Base-by-base conservation (phyloP, 2,329 filamentous ascomycete genomes). In the Pestalotiopsis sp. region DNA sequence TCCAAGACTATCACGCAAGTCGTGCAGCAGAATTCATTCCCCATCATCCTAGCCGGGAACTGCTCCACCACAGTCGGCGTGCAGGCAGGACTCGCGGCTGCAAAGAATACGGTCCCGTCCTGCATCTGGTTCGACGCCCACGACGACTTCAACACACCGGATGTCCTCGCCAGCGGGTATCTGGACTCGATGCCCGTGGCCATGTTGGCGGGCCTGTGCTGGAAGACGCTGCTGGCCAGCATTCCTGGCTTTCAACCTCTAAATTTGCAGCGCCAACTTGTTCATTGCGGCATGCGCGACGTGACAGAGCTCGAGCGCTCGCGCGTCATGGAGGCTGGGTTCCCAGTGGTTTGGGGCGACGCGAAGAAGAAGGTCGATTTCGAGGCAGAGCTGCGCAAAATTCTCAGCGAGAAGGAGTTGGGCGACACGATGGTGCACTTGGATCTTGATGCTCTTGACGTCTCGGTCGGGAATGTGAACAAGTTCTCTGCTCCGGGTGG, bases 91-190 rank as follows among this genome's bases (percentile, higher is more conserved):
- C 66, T 82, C 4, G 13, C 23, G 4, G 20, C 25, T 27, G 63
- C 67, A 12, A 63, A 45, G 5, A 66, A 68, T 2, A 23, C 70
- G 14, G 27, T 68, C 0, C 67, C 68, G n/a, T 41, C 68, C 4
- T 81, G 79, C 52, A 72, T 83, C 12, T 84, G 81, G 74, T 82
- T 84, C 63, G 82, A 84, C 61, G 82, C 81, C 2, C 82, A 84
- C 61, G 81, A 83, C 65, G 81, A 84, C 67, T 77, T 81, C 62
- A 78, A 81, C 59, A 79, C 76, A 0, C 79, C 80, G 0, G 76
- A 77, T 25, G 78, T 78, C 31, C 75, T 79, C 4, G 70, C 74
- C 12, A 80, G 78, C 64, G 80, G 79, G 1, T 81, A 81, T 52
- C 73, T 82, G 5, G 80, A 81, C 67, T 77, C 76, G 0, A 80